Conservation (phyloP, 108 stramenopile species). For the Skeletonema menzelii region DNA sequence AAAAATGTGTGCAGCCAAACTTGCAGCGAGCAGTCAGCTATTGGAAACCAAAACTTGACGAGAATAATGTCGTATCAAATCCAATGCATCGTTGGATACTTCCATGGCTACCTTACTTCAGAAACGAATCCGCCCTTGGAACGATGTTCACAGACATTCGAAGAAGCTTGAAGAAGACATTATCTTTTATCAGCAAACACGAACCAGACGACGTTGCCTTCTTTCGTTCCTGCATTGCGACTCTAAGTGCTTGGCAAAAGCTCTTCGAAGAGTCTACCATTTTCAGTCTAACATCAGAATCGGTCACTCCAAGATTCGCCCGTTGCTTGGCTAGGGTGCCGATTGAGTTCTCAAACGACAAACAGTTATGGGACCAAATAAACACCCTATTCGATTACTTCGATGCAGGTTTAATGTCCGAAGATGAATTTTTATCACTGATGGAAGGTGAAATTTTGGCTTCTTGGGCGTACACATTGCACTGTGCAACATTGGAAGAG, state of each 20-base stretch:
- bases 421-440: conserved; percentile 66
- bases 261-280: conserved; percentile 48
- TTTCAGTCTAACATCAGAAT: conserved; percentile 53
- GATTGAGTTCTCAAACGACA: conserved; percentile 10
- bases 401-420: conserved; percentile 49
- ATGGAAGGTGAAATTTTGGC: conserved; percentile 74
- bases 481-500: conserved; percentile 20
- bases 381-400: conserved; percentile 46
- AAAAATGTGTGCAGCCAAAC: conserved; percentile 47
- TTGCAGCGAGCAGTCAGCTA: conserved; percentile 42
- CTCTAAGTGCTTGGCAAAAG: conserved; percentile 61
- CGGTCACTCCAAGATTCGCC: conserved; percentile 54
- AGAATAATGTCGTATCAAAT: conserved; percentile 24
- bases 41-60: conserved; percentile 60
- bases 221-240: conserved; percentile 29
- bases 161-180: conserved; percentile 52
- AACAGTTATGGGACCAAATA: conserved; percentile 48
- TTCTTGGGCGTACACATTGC: conserved; percentile 47
- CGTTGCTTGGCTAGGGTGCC: conserved; percentile 36
- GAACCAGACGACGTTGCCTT: conserved; percentile 44
- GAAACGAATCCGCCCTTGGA: conserved; percentile 51
- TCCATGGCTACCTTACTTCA: conserved; percentile 81
- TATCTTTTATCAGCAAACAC: conserved; percentile 53
- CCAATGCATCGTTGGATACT: conserved; percentile 74
- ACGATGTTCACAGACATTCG: conserved; percentile 62